phyloP scores from a whole-genome alignment of 257 asterid species.

The Nyctanthes arbortristis region DNA sequence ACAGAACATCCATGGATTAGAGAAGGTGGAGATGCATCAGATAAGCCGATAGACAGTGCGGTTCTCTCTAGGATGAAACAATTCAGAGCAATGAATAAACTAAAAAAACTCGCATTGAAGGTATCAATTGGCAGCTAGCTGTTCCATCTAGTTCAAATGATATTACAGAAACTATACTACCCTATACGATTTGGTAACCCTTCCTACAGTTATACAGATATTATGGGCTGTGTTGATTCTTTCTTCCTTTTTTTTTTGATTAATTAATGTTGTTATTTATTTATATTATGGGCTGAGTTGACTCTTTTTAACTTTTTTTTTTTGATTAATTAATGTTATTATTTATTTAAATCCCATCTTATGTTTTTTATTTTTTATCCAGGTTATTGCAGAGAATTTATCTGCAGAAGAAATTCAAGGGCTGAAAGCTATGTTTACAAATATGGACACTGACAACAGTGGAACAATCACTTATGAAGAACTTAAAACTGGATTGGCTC shows the following conservation, averaged over 20 bases:
- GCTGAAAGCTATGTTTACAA: slow-evolving; percentile 77
- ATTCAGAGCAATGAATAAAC: slow-evolving; percentile 94
- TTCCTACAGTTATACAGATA: not conserved
- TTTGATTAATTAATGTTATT: not conserved
- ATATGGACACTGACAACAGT: slow-evolving; percentile 80
- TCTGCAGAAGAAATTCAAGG: slow-evolving; percentile 86
- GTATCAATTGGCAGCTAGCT: slow-evolving; percentile 29
- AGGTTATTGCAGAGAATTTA: slow-evolving; percentile 91
- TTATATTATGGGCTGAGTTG: not conserved
- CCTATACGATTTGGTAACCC: too few species aligned
- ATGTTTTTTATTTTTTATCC: not conserved
- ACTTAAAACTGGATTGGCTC: slow-evolving; percentile 73
- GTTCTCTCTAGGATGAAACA: slow-evolving; percentile 92
- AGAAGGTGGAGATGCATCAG: slow-evolving; percentile 86
- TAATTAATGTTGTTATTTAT: not conserved
- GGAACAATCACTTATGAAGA: slow-evolving; percentile 89
- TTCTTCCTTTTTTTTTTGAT: not conserved
- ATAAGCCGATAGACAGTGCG: slow-evolving; percentile 80
- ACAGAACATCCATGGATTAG: slow-evolving; percentile 87
- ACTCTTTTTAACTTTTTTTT: not conserved
- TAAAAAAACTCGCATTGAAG: slow-evolving; percentile 85
- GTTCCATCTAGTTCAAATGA: not conserved
- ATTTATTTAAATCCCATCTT: not conserved
- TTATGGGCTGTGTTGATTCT: not conserved
- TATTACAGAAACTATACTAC: too few species aligned